A percentile compares a stretch with the other conserved stretches of the same genome.
Evolutionary conservation across 176 grass and related monocot genomes (phyloP).

Genomic region (Pontederia crassipes): DNA sequence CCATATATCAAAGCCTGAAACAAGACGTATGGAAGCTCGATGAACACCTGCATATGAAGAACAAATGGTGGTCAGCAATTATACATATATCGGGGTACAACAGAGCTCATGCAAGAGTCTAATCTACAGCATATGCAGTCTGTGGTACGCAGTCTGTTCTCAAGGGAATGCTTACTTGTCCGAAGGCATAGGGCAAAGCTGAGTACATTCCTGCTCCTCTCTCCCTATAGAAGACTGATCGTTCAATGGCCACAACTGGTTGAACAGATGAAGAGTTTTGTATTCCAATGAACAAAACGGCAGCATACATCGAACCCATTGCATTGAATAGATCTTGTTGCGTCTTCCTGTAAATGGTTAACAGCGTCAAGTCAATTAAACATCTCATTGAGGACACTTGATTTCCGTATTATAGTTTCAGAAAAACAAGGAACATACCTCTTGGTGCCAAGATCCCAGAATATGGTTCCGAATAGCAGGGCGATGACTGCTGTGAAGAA

Average conservation of each 20-base stretch:
- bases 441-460: slow-evolving; percentile 78
- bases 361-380: slow-evolving; percentile 1
- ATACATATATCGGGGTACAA: background rate
- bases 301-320: slow-evolving; percentile 80
- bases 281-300: slow-evolving; percentile 57
- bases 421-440: slow-evolving; percentile 28
- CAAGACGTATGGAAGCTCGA: slow-evolving; percentile 67
- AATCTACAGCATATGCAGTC: background rate
- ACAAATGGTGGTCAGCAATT: background rate
- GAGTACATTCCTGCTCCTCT: slow-evolving; percentile 85
- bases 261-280: slow-evolving; percentile 66
- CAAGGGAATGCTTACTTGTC: slow-evolving; percentile 48
- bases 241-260: slow-evolving; percentile 67
- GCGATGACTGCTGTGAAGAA: slow-evolving; percentile 53
- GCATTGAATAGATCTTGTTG: slow-evolving; percentile 63
- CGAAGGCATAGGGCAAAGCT: slow-evolving; percentile 90
- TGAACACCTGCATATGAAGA: slow-evolving; percentile 37
- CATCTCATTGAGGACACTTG: background rate
- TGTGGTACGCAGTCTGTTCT: background rate
- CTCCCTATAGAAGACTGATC: slow-evolving; percentile 90
- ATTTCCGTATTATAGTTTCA: background rate
- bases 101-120: background rate
- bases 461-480: slow-evolving; percentile 66
- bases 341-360: slow-evolving; percentile 19
- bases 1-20: slow-evolving; percentile 53